A percentile compares a stretch with the other conserved stretches of the same genome.
Conservation (phyloP, 1,284 basidiomycete species). For the Stereum hirsutum region DNA sequence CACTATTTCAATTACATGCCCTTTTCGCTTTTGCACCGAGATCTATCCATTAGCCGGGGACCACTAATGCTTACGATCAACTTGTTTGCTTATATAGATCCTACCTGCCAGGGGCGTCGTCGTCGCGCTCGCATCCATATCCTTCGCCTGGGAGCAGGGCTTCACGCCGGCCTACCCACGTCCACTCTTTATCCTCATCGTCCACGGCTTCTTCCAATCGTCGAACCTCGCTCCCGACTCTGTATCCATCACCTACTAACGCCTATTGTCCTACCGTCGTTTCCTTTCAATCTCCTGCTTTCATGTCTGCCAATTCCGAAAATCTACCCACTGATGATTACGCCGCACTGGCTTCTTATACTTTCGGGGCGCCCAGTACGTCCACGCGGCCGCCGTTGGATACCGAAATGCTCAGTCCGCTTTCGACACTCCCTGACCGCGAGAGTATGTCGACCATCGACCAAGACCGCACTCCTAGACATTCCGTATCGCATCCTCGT, state of each 20-base stretch:
- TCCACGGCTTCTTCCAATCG: constrained; percentile 9
- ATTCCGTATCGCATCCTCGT: constrained; percentile 22
- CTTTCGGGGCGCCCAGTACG: constrained; percentile 26
- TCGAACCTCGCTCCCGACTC: constrained; percentile 15
- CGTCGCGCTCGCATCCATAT: constrained; percentile 12
- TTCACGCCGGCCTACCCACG: constrained; percentile 12
- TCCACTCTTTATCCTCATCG: constrained; percentile 9
- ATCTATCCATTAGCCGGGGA: background rate
- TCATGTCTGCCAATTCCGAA: constrained; percentile 11
- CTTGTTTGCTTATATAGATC: constrained; percentile 6
- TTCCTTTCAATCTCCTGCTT: constrained; percentile 6
- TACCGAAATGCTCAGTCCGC: constrained; percentile 21
- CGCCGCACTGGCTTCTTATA: constrained; percentile 27
- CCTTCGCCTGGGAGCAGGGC: constrained; percentile 13
- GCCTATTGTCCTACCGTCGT: constrained; percentile 9
- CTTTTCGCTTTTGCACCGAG: background rate
- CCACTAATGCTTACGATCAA: background rate
- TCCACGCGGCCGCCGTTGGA: constrained; percentile 16
- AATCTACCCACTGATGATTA: constrained; percentile 24
- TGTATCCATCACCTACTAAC: constrained; percentile 16
- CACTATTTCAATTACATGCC: background rate
- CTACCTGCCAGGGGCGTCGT: constrained; percentile 7
- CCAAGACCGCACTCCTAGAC: constrained; percentile 26
- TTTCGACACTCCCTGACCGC: constrained; percentile 13
- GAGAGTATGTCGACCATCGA: constrained; percentile 13